Base-by-base conservation (phyloP, 768 basidiomycete species). In the Suillus occidentalis region DNA sequence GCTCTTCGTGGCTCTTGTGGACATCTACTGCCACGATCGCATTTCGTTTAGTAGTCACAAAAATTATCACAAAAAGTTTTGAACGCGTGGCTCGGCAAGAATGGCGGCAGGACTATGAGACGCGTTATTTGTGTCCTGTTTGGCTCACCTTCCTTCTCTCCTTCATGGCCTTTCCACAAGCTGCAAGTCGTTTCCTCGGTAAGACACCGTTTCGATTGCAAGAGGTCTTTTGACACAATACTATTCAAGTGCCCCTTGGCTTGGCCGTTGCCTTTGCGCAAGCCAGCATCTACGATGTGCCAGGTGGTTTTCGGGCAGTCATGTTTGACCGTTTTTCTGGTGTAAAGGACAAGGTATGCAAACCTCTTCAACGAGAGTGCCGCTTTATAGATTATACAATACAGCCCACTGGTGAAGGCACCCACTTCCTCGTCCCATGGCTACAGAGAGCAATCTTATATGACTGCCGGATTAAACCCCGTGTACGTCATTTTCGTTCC, bases 251-350 rank as follows among this genome's bases (percentile, higher is more conserved):
- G 53, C 77, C 75, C 49, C 82, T 80, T 55, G 74, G 86, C 40
- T 62, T 77, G 59, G 81, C 81, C 63, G 72, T 80, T 60, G 82
- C 77, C 42, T 75, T 74, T 28, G 70, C 81, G 56, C 82, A 84
- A 71, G 80, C 85, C 61, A 88, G 85, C 65, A 77, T 86, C 43
- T 85, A 86, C 64, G 84, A 85, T 81, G 95, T 97, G 49, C 96
- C 96, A 58, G 87, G 96, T 70, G 96, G 96, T 50, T 95, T 89
- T 79, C 85, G 92, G 64, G 96, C 96, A 43, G 96, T 99, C 68
- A 96, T 99, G 91, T 99, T 99, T 79, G 97, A 99, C 79, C 85
- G 97, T 72, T 98, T 99, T 75, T 86, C 91, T 55, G 96, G 95
- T 72, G 96, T 97, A 59, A 89, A 89, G 78, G 83, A 89, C 73